Evolutionary conservation across 805 yeast species (phyloP).

Genomic region (Candida golubevii): DNA sequence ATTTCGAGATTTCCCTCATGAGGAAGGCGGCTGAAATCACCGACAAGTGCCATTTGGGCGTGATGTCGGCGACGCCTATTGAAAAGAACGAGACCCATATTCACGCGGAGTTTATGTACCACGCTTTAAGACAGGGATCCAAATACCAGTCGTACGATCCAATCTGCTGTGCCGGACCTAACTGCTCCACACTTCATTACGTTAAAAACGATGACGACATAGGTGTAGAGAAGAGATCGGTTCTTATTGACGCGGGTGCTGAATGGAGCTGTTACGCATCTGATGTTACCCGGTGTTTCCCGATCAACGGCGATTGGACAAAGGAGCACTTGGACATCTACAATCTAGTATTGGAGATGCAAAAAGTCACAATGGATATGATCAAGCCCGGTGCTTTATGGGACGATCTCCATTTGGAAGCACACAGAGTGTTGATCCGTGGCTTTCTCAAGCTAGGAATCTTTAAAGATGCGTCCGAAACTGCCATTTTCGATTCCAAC

Average conservation of each 20-base stretch:
- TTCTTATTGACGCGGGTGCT: slow-evolving; percentile 94
- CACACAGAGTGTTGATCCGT: slow-evolving; percentile 74
- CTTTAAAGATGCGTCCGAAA: slow-evolving; percentile 54
- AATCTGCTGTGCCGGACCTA: slow-evolving; percentile 90
- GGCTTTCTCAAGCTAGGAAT: slow-evolving; percentile 72
- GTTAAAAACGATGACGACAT: slow-evolving; percentile 64
- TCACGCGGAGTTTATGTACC: slow-evolving; percentile 94
- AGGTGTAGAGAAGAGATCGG: slow-evolving; percentile 55
- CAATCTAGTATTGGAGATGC: slow-evolving; percentile 79
- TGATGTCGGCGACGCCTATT: slow-evolving; percentile 87
- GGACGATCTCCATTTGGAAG: slow-evolving; percentile 78
- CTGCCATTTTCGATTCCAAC: slow-evolving; percentile 66
- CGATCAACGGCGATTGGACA: slow-evolving; percentile 85
- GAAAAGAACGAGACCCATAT: slow-evolving; percentile 86
- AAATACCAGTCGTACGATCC: slow-evolving; percentile 90
- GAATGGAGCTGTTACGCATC: slow-evolving; percentile 92
- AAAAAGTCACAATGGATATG: slow-evolving; percentile 58
- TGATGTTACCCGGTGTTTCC: slow-evolving; percentile 95
- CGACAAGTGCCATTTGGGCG: slow-evolving; percentile 85
- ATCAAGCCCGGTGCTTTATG: slow-evolving; percentile 81
- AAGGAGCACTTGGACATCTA: slow-evolving; percentile 82
- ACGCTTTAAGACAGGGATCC: slow-evolving; percentile 90
- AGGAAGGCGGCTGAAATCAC: slow-evolving; percentile 79
- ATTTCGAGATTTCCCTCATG: slow-evolving; percentile 71
- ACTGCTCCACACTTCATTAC: slow-evolving; percentile 88